Conservation (phyloP, 2,329 filamentous ascomycete genomes). For the Xylaria hypoxylon region DNA sequence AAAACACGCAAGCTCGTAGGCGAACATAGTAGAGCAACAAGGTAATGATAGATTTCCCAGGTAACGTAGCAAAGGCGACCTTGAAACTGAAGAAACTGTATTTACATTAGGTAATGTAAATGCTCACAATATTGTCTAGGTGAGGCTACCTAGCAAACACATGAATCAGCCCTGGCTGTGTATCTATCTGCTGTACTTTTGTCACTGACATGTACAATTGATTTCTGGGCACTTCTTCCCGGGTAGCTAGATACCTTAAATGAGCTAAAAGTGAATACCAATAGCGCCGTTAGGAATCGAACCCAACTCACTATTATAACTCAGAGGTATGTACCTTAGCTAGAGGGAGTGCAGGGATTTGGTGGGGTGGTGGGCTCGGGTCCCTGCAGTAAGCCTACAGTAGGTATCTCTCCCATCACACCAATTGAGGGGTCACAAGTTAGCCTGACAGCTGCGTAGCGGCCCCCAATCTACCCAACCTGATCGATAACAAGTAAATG, state of each 20-base stretch:
- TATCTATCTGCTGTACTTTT: neutral
- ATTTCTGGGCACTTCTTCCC: neutral
- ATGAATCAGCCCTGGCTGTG: neutral
- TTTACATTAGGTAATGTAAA: too few species aligned
- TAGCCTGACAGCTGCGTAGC: neutral
- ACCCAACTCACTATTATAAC: too few species aligned
- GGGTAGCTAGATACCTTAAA: neutral
- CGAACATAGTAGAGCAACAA: too few species aligned
- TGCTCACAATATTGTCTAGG: too few species aligned
- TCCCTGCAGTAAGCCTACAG: constrained; percentile 29
- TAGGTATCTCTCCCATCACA: constrained; percentile 23
- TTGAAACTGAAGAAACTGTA: neutral
- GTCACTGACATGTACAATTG: neutral
- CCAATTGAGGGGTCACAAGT: constrained; percentile 25
- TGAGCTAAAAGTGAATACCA: too few species aligned
- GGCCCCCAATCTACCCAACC: neutral
- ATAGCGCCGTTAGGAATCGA: too few species aligned
- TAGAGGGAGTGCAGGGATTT: neutral
- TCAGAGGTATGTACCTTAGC: too few species aligned
- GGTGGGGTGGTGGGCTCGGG: constrained; percentile 13
- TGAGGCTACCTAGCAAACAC: neutral
- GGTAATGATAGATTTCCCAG: too few species aligned
- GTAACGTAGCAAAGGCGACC: too few species aligned
- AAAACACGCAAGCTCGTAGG: too few species aligned
- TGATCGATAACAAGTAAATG: neutral